These are phyloP conservation scores for Aphanomyces invadans DNA, from an alignment of 352 stramenopile species.

Conservation along the genomic window DNA sequence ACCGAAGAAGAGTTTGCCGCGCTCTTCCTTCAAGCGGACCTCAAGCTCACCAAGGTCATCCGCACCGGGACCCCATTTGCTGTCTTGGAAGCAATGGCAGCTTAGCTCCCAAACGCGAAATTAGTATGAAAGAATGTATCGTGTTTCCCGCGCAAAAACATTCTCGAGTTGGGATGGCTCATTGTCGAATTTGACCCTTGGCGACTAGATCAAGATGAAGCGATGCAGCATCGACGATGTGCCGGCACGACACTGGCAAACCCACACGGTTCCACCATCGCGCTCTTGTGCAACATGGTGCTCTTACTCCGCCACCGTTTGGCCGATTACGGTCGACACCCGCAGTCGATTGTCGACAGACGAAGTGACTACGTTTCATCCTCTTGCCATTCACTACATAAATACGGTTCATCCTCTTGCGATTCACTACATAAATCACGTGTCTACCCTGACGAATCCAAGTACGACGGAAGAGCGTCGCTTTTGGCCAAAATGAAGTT, in stretches of 20 bases:
- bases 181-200: not conserved
- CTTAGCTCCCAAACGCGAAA: not conserved
- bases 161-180: not conserved
- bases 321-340: not conserved
- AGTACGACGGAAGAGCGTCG: not conserved
- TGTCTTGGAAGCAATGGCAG: slow-evolving; percentile 8
- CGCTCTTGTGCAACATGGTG: not conserved
- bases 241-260: not conserved
- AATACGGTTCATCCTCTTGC: too few species aligned
- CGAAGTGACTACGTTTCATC: too few species aligned
- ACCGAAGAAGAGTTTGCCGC: slow-evolving; percentile 9
- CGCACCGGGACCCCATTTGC: slow-evolving; percentile 11
- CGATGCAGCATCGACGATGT: not conserved
- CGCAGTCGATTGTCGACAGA: too few species aligned
- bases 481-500: slow-evolving; percentile 9
- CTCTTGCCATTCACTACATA: too few species aligned
- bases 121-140: not conserved
- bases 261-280: not conserved
- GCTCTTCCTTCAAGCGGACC: not conserved
- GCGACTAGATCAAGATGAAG: not conserved
- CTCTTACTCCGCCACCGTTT: not conserved
- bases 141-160: not conserved
- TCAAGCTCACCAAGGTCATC: slow-evolving; percentile 11
- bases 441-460: not conserved
- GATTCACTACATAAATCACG: too few species aligned